A percentile compares a stretch with the other conserved stretches of the same genome.
Evolutionary conservation across 148 eudicot species (phyloP).

Genomic region (Chenopodium formosanum): DNA sequence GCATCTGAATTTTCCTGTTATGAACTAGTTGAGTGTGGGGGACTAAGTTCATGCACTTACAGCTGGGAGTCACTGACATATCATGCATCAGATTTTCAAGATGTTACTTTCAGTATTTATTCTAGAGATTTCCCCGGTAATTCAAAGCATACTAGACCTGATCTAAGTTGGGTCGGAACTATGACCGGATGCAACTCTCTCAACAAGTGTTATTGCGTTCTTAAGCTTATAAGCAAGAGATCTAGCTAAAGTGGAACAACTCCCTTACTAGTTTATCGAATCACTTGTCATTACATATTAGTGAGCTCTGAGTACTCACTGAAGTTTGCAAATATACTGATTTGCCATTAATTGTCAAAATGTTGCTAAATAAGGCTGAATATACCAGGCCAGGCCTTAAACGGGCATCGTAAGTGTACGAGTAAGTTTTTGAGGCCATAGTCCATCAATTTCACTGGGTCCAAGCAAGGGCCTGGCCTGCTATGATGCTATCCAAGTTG

Average conservation of each 20-base stretch:
- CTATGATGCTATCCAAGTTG: not conserved
- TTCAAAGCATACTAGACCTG: no score
- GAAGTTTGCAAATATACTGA: no score
- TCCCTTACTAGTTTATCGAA: no score
- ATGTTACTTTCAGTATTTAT: not conserved
- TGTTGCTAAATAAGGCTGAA: not conserved
- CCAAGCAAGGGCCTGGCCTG: no score
- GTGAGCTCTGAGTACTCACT: no score
- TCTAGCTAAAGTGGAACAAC: no score
- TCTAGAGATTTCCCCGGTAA: no score
- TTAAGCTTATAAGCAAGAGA: not conserved
- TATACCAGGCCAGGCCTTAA: not conserved
- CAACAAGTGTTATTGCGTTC: no score
- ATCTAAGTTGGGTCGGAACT: not conserved
- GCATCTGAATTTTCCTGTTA: not conserved
- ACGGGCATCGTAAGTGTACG: not conserved
- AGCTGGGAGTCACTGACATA: slow-evolving; percentile 9
- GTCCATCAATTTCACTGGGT: not conserved
- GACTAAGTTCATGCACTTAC: not conserved
- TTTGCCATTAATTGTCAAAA: not conserved
- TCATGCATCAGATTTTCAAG: not conserved
- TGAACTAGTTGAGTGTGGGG: not conserved
- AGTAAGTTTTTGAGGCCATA: not conserved
- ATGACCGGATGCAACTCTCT: not conserved
- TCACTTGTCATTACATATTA: no score